Conservation (phyloP, 208 protist genomes). For the Leishmania guyanensis region DNA sequence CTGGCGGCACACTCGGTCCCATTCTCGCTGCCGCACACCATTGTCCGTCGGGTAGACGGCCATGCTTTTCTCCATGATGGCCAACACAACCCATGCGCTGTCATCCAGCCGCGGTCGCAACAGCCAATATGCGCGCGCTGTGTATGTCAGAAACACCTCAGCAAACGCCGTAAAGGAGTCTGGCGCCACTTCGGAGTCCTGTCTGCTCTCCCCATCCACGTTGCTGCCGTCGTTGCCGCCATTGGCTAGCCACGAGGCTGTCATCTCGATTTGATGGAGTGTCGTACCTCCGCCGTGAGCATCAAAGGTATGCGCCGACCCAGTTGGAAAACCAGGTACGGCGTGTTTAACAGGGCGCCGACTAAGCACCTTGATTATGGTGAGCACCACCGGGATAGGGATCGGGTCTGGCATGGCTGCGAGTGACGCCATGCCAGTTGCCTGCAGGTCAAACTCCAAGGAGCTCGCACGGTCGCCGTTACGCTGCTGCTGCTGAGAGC, state of each 20-base stretch:
- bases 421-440: conserved; percentile 24
- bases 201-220: background rate
- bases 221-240: background rate
- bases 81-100: conserved; percentile 46
- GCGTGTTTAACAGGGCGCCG: conserved; percentile 5
- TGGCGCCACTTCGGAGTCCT: background rate
- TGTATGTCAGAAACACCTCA: conserved; percentile 55
- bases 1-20: conserved; percentile 29
- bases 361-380: conserved; percentile 15
- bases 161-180: conserved; percentile 41
- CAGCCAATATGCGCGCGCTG: conserved; percentile 68
- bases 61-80: conserved; percentile 29
- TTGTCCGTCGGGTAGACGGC: conserved; percentile 12
- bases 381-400: conserved; percentile 25
- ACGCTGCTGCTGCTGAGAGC: background rate
- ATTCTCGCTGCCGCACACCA: conserved; percentile 28
- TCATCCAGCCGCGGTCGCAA: conserved; percentile 59
- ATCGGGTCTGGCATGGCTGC: conserved; percentile 22
- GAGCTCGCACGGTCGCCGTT: background rate
- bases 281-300: background rate
- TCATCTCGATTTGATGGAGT: background rate
- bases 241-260: conserved; percentile 17
- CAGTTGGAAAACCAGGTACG: background rate
- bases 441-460: conserved; percentile 15
- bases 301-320: background rate